Evolutionary conservation across 2,329 filamentous ascomycete species (phyloP).

Genomic region (Xylogone sp.): DNA sequence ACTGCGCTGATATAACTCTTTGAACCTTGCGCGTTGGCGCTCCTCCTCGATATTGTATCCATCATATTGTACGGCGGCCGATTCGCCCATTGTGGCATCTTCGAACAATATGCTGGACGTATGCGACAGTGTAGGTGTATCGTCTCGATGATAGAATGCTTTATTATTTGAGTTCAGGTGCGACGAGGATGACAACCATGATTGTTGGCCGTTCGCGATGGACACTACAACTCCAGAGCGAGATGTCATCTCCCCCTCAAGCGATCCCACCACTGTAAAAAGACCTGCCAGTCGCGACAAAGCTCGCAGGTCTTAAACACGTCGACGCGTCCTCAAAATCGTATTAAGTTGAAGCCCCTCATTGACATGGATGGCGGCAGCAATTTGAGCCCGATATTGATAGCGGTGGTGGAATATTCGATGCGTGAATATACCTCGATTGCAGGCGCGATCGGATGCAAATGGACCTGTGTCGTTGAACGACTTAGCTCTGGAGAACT

Average conservation of each 20-base stretch:
- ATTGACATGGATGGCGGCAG: slow-evolving; percentile 1
- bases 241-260: slow-evolving; percentile 41
- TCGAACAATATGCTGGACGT: slow-evolving; percentile 20
- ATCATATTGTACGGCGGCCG: slow-evolving; percentile 43
- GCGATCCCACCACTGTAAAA: slow-evolving; percentile 3
- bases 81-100: slow-evolving; percentile 40
- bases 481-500: not conserved
- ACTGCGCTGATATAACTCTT: slow-evolving; percentile 70
- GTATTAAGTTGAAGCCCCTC: not conserved
- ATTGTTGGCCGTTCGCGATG: slow-evolving; percentile 60
- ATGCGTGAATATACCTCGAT: not conserved
- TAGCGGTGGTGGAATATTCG: not conserved
- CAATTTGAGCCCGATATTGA: not conserved
- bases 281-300: slow-evolving; percentile 5
- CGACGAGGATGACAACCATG: slow-evolving; percentile 58
- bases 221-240: slow-evolving; percentile 34
- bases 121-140: slow-evolving; percentile 39
- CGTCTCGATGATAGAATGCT: slow-evolving; percentile 57
- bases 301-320: slow-evolving; percentile 1
- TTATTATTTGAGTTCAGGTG: slow-evolving; percentile 41
- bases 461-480: not conserved
- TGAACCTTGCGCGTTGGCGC: slow-evolving; percentile 67
- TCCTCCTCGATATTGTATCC: slow-evolving; percentile 59
- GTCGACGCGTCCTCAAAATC: slow-evolving; percentile 7
- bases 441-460: not conserved